Percentiles rank a stretch among this genome's conserved stretches.
Evolutionary conservation across 495 filamentous ascomycete genomes (phyloP).

Genomic region (Penicillium odoratum): DNA sequence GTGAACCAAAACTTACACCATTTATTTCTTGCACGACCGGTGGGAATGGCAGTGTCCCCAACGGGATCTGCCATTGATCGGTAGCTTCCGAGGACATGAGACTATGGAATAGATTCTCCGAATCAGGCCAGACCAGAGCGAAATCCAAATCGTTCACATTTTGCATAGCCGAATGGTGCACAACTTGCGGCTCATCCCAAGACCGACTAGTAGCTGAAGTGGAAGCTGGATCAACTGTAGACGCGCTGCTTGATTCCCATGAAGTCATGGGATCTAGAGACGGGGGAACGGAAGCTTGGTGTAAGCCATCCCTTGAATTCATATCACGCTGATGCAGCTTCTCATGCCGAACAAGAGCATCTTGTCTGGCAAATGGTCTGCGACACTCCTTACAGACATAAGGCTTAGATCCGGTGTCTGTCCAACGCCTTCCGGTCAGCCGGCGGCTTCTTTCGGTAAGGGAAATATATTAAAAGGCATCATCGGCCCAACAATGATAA

Average conservation of each 20-base stretch:
- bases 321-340: conserved; percentile 43
- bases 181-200: conserved; percentile 27
- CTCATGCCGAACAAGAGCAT: conserved; percentile 50
- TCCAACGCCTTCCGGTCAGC: conserved; percentile 17
- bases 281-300: conserved; percentile 18
- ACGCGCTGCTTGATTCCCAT: conserved; percentile 30
- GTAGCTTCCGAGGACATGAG: conserved; percentile 43
- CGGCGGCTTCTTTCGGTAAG: conserved; percentile 11
- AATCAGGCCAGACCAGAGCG: conserved; percentile 49
- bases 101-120: conserved; percentile 49
- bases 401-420: conserved; percentile 50
- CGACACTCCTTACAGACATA: conserved; percentile 45
- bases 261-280: conserved; percentile 26
- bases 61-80: conserved; percentile 50
- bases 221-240: conserved; percentile 24
- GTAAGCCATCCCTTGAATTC: conserved; percentile 24
- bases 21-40: conserved; percentile 37
- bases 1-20: conserved; percentile 36
- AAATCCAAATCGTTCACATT: conserved; percentile 42
- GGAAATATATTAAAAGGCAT: not conserved
- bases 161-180: conserved; percentile 25
- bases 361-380: conserved; percentile 47
- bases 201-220: conserved; percentile 26
- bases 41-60: conserved; percentile 44
- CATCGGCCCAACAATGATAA: not conserved